phyloP scores from a whole-genome alignment of 148 eudicot genomes.

The Amaranthus hypochondriacus region DNA sequence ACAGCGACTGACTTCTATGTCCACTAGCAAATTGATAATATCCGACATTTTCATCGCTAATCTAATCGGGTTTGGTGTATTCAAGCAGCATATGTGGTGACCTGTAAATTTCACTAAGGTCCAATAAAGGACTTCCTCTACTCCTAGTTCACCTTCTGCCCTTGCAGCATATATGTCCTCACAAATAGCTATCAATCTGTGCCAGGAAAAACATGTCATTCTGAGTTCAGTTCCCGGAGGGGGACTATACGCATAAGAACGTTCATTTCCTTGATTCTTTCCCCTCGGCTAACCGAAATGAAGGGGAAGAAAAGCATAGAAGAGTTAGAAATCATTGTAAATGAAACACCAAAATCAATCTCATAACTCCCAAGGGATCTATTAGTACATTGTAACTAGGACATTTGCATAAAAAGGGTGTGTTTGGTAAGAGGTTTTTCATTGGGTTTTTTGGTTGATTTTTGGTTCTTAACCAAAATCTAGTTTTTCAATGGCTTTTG shows the following conservation, averaged over 20 bases:
- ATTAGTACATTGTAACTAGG: too few relatives aligned
- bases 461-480: too few relatives aligned
- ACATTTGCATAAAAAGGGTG: too few relatives aligned
- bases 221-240: background rate
- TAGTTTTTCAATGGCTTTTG: too few relatives aligned
- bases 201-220: constrained; percentile 7
- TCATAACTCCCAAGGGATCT: background rate
- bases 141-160: constrained; percentile 96
- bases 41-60: background rate
- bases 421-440: too few relatives aligned
- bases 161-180: constrained; percentile 98
- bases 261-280: background rate
- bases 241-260: background rate
- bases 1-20: background rate
- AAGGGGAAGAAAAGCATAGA: background rate
- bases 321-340: background rate
- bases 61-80: constrained; percentile 82
- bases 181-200: constrained; percentile 83
- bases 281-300: constrained; percentile 1
- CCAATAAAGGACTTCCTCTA: constrained; percentile 97
- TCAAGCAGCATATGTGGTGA: constrained; percentile 96
- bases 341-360: background rate
- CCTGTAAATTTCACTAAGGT: constrained; percentile 81
- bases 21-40: background rate
- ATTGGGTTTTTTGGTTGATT: too few relatives aligned